These are phyloP conservation scores for Exophiala sp. DNA, from an alignment of 2,329 filamentous ascomycete genomes.

Conservation along the genomic window DNA sequence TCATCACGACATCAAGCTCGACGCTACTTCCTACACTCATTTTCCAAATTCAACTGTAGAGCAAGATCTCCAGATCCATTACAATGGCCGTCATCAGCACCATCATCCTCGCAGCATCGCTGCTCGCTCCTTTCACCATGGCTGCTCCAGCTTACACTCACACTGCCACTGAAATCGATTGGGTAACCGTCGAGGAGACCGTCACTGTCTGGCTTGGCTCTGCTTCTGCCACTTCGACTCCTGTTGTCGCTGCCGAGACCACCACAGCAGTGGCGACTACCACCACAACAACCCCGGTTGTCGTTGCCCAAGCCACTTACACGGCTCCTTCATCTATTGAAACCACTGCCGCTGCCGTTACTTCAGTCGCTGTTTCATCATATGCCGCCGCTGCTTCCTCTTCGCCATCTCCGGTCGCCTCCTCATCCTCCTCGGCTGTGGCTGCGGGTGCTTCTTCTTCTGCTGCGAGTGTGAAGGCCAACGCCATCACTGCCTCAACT, in stretches of 20 bases:
- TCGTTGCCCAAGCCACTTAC: constrained; percentile 9
- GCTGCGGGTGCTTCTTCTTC: background rate
- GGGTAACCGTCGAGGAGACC: constrained; percentile 25
- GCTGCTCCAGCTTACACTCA: constrained; percentile 23
- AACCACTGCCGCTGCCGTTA: constrained; percentile 10
- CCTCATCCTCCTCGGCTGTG: constrained; percentile 4
- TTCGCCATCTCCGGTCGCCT: constrained; percentile 19
- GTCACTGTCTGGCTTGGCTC: constrained; percentile 27
- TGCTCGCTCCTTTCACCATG: constrained; percentile 21
- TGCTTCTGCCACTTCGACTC: constrained; percentile 7
- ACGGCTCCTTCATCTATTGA: constrained; percentile 10
- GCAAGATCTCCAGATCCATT: constrained; percentile 21
- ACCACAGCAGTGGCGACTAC: constrained; percentile 4
- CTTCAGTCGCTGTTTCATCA: background rate
- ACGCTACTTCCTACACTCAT: constrained; percentile 8
- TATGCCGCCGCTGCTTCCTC: constrained; percentile 11
- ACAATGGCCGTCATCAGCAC: constrained; percentile 27
- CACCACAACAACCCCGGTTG: background rate
- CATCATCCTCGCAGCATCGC: constrained; percentile 24
- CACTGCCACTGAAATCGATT: constrained; percentile 24
- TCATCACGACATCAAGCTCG: constrained; percentile 17
- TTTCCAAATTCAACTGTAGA: constrained; percentile 15
- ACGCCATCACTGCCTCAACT: constrained; percentile 6
- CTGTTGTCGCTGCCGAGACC: constrained; percentile 1
- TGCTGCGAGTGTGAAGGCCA: constrained; percentile 6